A percentile compares a stretch with the other conserved stretches of the same genome.
These are phyloP conservation scores for Xylariomycetidae sp. DNA, from an alignment of 2,329 filamentous ascomycete species.

Conservation along the genomic window DNA sequence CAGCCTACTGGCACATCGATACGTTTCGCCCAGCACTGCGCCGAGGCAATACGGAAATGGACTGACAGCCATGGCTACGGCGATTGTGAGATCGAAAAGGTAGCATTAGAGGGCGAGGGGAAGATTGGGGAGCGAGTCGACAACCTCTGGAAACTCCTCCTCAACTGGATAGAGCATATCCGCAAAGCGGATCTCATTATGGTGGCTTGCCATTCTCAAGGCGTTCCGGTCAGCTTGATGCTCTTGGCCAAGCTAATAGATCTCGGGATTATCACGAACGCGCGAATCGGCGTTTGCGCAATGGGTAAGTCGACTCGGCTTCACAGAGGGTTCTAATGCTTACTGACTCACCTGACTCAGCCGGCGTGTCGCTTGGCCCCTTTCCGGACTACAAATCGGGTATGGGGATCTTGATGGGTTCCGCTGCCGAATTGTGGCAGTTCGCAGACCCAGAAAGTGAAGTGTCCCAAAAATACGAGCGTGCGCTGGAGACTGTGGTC, in stretches of 20 bases:
- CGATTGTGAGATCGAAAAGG: slow-evolving; percentile 82
- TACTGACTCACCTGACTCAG: too few relatives aligned
- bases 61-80: slow-evolving; percentile 64
- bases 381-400: slow-evolving; percentile 89
- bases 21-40: slow-evolving; percentile 82
- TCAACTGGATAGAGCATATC: slow-evolving; percentile 93
- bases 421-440: slow-evolving; percentile 90
- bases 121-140: slow-evolving; percentile 85
- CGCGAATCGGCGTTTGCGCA: slow-evolving; percentile 79
- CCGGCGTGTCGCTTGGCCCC: slow-evolving; percentile 87
- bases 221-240: slow-evolving; percentile 90
- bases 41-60: slow-evolving; percentile 79
- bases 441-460: slow-evolving; percentile 77
- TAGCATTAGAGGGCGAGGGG: slow-evolving; percentile 90
- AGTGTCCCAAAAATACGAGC: slow-evolving; percentile 75
- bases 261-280: slow-evolving; percentile 71
- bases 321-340: too few relatives aligned
- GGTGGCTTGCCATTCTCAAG: slow-evolving; percentile 91
- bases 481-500: slow-evolving; percentile 67
- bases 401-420: slow-evolving; percentile 79
- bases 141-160: slow-evolving; percentile 85
- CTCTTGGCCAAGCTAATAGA: slow-evolving; percentile 88
- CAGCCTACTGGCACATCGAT: slow-evolving; percentile 95
- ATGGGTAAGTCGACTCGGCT: slow-evolving; percentile 48
- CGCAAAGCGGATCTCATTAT: slow-evolving; percentile 82